A percentile compares a stretch with the other conserved stretches of the same genome.
Evolutionary conservation across 164 flowering plant species (phyloP).

Genomic region (Echeveria elegans): DNA sequence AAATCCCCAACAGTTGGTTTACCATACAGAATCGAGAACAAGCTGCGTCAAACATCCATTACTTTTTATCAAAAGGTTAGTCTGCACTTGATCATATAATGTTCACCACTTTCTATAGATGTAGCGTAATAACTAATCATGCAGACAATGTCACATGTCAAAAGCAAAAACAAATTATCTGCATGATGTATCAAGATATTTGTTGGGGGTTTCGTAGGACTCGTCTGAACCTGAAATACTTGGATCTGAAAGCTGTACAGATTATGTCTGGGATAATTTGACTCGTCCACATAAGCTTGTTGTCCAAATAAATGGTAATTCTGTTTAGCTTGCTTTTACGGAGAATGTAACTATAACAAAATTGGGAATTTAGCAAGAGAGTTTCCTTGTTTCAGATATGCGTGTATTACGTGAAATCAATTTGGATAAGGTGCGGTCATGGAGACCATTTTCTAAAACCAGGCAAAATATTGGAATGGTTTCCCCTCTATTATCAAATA

Average conservation of each 20-base stretch:
- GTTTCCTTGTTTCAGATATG: conserved; percentile 27
- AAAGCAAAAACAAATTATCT: background rate
- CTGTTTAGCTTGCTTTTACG: background rate
- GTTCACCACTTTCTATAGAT: background rate
- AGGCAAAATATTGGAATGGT: conserved; percentile 44
- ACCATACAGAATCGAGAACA: conserved; percentile 88
- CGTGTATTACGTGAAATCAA: conserved; percentile 60
- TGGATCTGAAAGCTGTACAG: conserved; percentile 37
- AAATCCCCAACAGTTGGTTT: conserved; percentile 41
- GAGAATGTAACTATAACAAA: background rate
- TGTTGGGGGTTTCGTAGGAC: conserved; percentile 37
- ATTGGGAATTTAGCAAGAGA: background rate
- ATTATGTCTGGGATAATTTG: conserved; percentile 87
- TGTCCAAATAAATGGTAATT: conserved; percentile 54
- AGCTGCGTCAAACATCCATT: conserved; percentile 39
- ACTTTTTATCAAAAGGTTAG: conserved; percentile 85
- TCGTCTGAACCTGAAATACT: conserved; percentile 56
- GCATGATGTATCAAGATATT: background rate
- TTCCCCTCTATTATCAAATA: conserved; percentile 29
- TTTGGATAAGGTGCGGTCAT: conserved; percentile 73
- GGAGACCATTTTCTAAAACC: conserved; percentile 65
- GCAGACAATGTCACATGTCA: background rate
- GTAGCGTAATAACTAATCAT: background rate
- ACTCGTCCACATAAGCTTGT: conserved; percentile 78
- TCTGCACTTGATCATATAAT: background rate